A percentile compares a stretch with the other conserved stretches of the same genome.
These are phyloP conservation scores for Neurospora sublineolata DNA, from an alignment of 495 filamentous ascomycete genomes.

Conservation along the genomic window DNA sequence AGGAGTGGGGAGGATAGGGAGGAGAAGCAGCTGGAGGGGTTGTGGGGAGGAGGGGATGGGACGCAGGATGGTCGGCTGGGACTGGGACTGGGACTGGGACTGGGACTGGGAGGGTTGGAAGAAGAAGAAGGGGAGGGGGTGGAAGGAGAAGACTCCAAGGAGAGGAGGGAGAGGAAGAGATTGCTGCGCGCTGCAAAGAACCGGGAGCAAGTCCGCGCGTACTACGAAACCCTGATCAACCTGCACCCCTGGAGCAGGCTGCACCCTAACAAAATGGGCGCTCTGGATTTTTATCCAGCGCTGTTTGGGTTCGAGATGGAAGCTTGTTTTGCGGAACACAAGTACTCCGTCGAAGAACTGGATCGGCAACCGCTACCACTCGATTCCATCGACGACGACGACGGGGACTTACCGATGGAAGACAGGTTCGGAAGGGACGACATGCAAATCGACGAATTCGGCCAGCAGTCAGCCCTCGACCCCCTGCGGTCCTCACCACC, in stretches of 20 bases:
- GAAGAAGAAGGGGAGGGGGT: conserved; percentile 10
- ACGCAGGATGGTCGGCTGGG: background rate
- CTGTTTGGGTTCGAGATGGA: conserved; percentile 32
- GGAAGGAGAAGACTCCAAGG: background rate
- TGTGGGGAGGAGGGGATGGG: background rate
- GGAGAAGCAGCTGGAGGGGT: background rate
- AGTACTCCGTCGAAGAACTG: background rate
- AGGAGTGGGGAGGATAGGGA: conserved; percentile 21
- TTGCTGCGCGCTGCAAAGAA: conserved; percentile 4
- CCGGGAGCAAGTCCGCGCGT: conserved; percentile 16
- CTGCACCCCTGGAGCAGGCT: conserved; percentile 26
- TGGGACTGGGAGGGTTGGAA: background rate
- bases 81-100: background rate
- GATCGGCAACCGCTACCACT: background rate
- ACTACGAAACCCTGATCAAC: conserved; percentile 27
- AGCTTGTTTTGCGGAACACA: conserved; percentile 19
- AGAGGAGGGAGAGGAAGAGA: background rate
- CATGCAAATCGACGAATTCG: background rate
- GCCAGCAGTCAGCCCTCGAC: background rate
- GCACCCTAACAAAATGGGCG: conserved; percentile 14
- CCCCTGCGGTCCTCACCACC: background rate
- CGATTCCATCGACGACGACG: background rate
- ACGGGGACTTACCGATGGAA: background rate
- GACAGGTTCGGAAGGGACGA: background rate
- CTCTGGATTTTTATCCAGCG: conserved; percentile 31